Evolutionary conservation across 768 basidiomycete species (phyloP).

Genomic region (Chiua virens): DNA sequence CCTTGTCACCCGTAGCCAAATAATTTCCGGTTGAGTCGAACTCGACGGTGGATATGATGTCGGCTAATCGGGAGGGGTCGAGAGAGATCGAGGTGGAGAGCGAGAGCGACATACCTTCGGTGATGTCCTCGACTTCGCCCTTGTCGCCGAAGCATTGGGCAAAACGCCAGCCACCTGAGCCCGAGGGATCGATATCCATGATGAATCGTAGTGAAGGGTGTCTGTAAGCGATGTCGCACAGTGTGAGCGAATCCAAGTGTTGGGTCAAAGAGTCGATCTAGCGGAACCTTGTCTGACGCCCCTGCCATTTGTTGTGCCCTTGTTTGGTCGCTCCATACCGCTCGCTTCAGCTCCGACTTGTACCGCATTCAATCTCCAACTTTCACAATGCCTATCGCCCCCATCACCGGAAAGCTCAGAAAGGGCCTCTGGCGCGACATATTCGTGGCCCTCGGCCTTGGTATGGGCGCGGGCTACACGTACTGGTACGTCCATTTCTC

Average conservation of each 20-base stretch:
- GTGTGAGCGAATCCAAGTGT: conserved; percentile 9
- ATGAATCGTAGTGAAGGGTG: conserved; percentile 16
- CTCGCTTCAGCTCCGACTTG: conserved; percentile 22
- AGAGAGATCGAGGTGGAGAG: conserved; percentile 14
- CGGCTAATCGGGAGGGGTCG: conserved; percentile 59
- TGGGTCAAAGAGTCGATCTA: conserved; percentile 18
- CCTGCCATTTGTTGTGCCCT: conserved; percentile 31
- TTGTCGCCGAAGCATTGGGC: conserved; percentile 99
- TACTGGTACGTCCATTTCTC: conserved; percentile 68
- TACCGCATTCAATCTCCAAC: conserved; percentile 25
- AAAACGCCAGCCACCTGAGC: conserved; percentile 94
- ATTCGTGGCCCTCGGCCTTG: conserved; percentile 72
- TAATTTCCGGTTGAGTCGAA: conserved; percentile 99
- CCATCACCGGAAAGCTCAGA: conserved; percentile 92
- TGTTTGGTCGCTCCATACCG: conserved; percentile 27
- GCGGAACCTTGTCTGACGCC: conserved; percentile 17
- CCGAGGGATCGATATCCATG: conserved; percentile 84
- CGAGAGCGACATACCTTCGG: conserved; percentile 70
- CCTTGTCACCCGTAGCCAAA: conserved; percentile 99
- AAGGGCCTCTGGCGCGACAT: conserved; percentile 90
- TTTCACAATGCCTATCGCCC: conserved; percentile 73
- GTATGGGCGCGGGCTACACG: conserved; percentile 68
- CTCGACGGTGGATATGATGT: conserved; percentile 99
- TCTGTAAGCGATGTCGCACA: conserved; percentile 11
- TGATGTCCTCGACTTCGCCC: conserved; percentile 99